Evolutionary conservation across 495 filamentous ascomycete genomes (phyloP).

Genomic region (Penicillium tannophilum): DNA sequence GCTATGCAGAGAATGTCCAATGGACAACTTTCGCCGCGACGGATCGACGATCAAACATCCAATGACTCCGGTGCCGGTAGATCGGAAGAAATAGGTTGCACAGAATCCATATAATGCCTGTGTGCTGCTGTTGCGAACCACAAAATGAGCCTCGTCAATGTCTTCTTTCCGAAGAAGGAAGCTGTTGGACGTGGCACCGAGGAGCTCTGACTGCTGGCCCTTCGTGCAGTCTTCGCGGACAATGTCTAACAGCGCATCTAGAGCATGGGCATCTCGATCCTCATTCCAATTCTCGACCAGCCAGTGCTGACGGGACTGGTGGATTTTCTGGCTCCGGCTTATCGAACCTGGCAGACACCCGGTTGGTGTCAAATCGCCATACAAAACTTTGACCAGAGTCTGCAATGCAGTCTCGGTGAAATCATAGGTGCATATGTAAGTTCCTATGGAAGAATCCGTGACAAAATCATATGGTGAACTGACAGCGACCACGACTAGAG

Average conservation of each 20-base stretch:
- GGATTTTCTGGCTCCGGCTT: constrained; percentile 76
- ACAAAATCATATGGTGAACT: constrained; percentile 94
- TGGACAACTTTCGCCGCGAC: constrained; percentile 76
- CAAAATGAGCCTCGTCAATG: constrained; percentile 79
- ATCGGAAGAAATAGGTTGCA: constrained; percentile 77
- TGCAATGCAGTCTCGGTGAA: constrained; percentile 88
- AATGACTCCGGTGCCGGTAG: constrained; percentile 71
- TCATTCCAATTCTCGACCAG: constrained; percentile 83
- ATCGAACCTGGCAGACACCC: constrained; percentile 79
- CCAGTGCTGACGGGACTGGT: constrained; percentile 84
- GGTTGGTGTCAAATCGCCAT: constrained; percentile 72
- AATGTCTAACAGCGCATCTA: constrained; percentile 67
- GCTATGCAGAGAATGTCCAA: constrained; percentile 82
- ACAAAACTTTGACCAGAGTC: constrained; percentile 77
- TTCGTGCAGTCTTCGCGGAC: constrained; percentile 60
- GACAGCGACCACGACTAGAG: constrained; percentile 81
- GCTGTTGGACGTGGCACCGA: constrained; percentile 68
- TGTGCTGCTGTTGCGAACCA: constrained; percentile 89
- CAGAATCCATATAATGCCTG: constrained; percentile 87
- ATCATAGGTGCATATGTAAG: constrained; percentile 91
- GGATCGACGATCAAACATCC: constrained; percentile 85
- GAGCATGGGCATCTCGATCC: constrained; percentile 68
- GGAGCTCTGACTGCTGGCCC: constrained; percentile 59
- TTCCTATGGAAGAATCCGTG: constrained; percentile 83
- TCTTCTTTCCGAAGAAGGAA: constrained; percentile 70